Percentiles rank a stretch among this genome's conserved stretches.
Conservation (phyloP, 148 eudicot species). For the Camellia japonica region DNA sequence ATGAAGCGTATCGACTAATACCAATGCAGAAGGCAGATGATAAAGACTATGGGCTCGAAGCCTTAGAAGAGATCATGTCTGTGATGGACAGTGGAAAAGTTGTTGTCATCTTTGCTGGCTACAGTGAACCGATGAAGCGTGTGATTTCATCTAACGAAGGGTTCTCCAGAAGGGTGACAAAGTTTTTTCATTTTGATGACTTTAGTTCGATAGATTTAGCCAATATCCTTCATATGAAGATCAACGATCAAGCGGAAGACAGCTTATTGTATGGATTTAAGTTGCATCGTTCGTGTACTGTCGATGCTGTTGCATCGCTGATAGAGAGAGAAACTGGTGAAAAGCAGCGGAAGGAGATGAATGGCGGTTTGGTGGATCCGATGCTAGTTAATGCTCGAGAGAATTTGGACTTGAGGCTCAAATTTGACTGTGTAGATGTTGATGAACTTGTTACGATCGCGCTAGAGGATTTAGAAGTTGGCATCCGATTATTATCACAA, state of each 20-base stretch:
- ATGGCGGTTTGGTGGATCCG: slow-evolving; percentile 89
- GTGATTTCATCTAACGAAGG: slow-evolving; percentile 97
- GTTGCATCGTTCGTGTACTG: slow-evolving; percentile 65
- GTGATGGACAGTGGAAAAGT: slow-evolving; percentile 95
- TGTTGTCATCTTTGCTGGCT: slow-evolving; percentile 95
- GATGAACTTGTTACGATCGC: slow-evolving; percentile 85
- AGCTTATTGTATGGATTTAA: slow-evolving; percentile 78
- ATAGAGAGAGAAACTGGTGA: slow-evolving; percentile 78
- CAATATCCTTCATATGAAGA: slow-evolving; percentile 69
- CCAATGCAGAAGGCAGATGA: slow-evolving; percentile 97
- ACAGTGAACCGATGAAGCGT: slow-evolving; percentile 96
- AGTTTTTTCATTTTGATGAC: slow-evolving; percentile 85
- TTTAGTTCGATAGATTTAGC: slow-evolving; percentile 72
- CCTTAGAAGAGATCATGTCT: slow-evolving; percentile 98
- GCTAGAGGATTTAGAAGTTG: slow-evolving; percentile 70
- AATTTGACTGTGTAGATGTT: slow-evolving; percentile 79
- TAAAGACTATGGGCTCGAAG: slow-evolving; percentile 96
- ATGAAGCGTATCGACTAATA: slow-evolving; percentile 93
- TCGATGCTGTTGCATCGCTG: slow-evolving; percentile 55
- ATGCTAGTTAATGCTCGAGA: slow-evolving; percentile 91
- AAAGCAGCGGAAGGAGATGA: slow-evolving; percentile 81
- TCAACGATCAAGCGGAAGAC: slow-evolving; percentile 58
- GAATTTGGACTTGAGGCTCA: slow-evolving; percentile 81
- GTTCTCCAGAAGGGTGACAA: slow-evolving; percentile 93
- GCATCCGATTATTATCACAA: slow-evolving; percentile 52